Evolutionary conservation across 2,329 filamentous ascomycete genomes (phyloP), one percentile per base, ranked within the genome.

Genomic region (Scleromitrula shiraiana): DNA sequence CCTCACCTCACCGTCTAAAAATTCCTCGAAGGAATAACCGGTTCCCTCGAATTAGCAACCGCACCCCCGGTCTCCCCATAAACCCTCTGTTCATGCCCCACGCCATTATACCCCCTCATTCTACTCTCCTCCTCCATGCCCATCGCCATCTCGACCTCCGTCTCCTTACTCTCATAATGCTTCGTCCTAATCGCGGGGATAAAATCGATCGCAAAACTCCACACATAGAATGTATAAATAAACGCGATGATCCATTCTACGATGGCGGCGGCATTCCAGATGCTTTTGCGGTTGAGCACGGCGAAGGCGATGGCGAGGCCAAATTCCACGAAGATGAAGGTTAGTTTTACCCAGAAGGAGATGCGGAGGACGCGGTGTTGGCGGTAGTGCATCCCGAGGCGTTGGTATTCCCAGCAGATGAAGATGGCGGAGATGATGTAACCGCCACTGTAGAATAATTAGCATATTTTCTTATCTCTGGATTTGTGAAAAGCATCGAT

Each of bases 341-440:
- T 56, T 23, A 95, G 75, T 68, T 98, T 98, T 63, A 93, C 73
- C 77, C 82, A 90, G 72, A 97, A 97, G 49, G 85, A 93, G 51
- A 75, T 65, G 40, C 82, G 77, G 9, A 98, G 77, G 55, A 93
- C 70, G 46, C 74, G 77, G 67, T 91, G 78, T 51, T 89, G 70
- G 53, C 83, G 83, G 70, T 90, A 87, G 64, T 84, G 83, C 45
- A 84, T 80, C 22, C 89, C 88, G 1, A 97, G 75, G 2, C 87
- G 82, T 61, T 93, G 84, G 65, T 95, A 96, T 65, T 96, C 89
- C 70, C 80, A 82, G 71, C 90, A 96, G 56, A 91, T 85, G 67
- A 90, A 91, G 57, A 96, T 76, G 48, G 91, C 90, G 4, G 83
- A 88, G 46, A 95, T 63, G 46, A 96, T 71, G 65, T 95, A 97